Evolutionary conservation across 2,329 filamentous ascomycete species (phyloP).

Genomic region (Daldinia eschscholtzii): DNA sequence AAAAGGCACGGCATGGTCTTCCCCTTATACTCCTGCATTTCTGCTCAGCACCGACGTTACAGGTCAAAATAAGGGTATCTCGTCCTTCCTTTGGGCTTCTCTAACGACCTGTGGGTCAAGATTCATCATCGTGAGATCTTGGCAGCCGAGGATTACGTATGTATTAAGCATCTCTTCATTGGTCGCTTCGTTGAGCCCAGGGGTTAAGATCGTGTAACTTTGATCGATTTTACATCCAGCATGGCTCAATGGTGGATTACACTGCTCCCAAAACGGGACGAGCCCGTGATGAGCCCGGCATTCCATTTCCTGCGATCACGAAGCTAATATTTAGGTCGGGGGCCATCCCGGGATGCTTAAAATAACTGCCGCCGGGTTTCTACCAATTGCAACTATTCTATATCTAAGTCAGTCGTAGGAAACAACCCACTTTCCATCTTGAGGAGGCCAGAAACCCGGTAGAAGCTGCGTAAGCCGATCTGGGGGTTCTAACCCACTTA

Average conservation of each 20-base stretch:
- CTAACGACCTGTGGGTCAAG: constrained; percentile 26
- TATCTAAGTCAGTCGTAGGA: not conserved
- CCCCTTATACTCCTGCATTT: not conserved
- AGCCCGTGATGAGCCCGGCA: not conserved
- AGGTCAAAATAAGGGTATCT: not conserved
- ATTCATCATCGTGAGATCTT: constrained; percentile 39
- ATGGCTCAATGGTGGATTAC: not conserved
- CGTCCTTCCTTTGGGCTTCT: constrained; percentile 10
- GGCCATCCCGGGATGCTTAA: not conserved
- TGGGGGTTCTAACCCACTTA: not conserved
- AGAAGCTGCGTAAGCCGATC: constrained; percentile 8
- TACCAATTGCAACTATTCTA: not conserved
- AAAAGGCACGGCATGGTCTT: not conserved
- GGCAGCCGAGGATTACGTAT: constrained; percentile 37
- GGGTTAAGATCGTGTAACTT: not conserved
- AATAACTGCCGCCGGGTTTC: not conserved
- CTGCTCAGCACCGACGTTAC: not conserved
- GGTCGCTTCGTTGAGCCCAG: not conserved
- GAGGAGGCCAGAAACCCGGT: not conserved
- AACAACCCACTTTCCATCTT: not conserved
- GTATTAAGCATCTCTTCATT: constrained; percentile 13
- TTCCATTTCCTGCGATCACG: not conserved
- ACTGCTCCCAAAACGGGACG: not conserved
- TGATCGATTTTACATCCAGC: not conserved
- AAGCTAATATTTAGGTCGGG: not conserved